Evolutionary conservation across 1,284 basidiomycete genomes (phyloP).

Genomic region (Peniophora sp.): DNA sequence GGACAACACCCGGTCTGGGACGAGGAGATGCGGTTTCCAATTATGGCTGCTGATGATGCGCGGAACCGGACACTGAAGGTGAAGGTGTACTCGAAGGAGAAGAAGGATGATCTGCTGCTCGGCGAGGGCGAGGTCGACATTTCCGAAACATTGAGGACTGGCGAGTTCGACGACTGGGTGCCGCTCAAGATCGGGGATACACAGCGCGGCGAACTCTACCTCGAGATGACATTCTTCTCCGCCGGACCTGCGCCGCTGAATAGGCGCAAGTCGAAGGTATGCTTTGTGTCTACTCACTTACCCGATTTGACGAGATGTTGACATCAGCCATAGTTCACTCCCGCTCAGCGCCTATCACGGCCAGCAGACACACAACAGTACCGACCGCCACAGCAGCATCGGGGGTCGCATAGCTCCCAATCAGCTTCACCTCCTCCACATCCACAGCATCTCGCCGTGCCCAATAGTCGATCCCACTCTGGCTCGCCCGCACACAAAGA

Average conservation of each 20-base stretch:
- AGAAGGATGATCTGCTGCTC: constrained; percentile 48
- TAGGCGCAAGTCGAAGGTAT: constrained; percentile 38
- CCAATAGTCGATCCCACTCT: constrained; percentile 3
- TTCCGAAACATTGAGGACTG: constrained; percentile 53
- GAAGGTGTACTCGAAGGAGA: constrained; percentile 59
- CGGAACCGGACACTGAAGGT: constrained; percentile 52
- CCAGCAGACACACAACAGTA: background rate
- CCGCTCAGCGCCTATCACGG: background rate
- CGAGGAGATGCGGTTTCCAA: constrained; percentile 55
- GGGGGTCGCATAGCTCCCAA: too few species aligned
- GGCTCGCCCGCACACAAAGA: constrained; percentile 9
- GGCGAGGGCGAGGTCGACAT: constrained; percentile 60
- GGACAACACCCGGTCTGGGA: constrained; percentile 78
- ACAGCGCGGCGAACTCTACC: constrained; percentile 61
- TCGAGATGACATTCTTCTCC: constrained; percentile 73
- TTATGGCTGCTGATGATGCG: constrained; percentile 36
- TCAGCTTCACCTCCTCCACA: background rate
- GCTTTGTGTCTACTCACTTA: constrained; percentile 33
- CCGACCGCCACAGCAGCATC: background rate
- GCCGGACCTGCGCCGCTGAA: constrained; percentile 44
- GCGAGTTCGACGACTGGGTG: constrained; percentile 79
- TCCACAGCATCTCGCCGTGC: background rate
- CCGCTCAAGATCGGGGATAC: constrained; percentile 45
- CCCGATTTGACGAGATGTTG: constrained; percentile 10
- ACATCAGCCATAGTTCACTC: background rate